Conservation (phyloP, 352 stramenopile species). For the Pythium chondricola region DNA sequence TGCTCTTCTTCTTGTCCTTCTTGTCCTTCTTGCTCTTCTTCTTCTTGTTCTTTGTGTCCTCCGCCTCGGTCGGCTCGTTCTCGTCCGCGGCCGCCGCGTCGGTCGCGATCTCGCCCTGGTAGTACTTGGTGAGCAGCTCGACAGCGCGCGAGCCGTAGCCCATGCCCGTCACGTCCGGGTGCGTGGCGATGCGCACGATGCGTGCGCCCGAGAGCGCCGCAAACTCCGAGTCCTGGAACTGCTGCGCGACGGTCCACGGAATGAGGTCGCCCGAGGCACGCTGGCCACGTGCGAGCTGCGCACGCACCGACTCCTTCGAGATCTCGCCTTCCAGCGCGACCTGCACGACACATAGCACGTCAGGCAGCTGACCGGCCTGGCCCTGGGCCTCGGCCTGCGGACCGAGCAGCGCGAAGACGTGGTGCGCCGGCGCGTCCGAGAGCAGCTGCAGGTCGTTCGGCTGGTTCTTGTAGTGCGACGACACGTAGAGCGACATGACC, state of each 20-base stretch:
- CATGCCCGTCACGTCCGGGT: slow-evolving; percentile 95
- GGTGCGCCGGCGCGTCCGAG: slow-evolving; percentile 96
- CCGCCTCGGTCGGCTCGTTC: slow-evolving; percentile 18
- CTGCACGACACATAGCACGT: slow-evolving; percentile 98
- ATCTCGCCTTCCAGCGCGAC: slow-evolving; percentile 97
- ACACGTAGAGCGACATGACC: slow-evolving; percentile 96
- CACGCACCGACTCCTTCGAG: slow-evolving; percentile 92
- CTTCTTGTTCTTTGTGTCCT: slow-evolving; percentile 21
- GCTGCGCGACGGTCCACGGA: slow-evolving; percentile 98
- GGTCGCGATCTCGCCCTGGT: slow-evolving; percentile 94
- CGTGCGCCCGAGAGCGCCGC: slow-evolving; percentile 94
- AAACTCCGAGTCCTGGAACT: slow-evolving; percentile 99
- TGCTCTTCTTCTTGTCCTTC: slow-evolving; percentile 14
- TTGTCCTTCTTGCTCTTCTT: slow-evolving; percentile 25
- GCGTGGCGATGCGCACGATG: slow-evolving; percentile 97
- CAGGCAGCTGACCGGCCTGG: slow-evolving; percentile 89
- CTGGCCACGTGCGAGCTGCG: slow-evolving; percentile 94
- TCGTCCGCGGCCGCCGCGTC: slow-evolving; percentile 25
- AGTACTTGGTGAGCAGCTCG: slow-evolving; percentile 96
- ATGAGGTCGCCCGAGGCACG: slow-evolving; percentile 97
- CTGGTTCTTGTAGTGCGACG: slow-evolving; percentile 99
- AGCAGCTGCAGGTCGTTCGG: slow-evolving; percentile 99
- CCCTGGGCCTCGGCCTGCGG: slow-evolving; percentile 89
- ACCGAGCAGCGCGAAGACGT: slow-evolving; percentile 97
- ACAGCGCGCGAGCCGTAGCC: slow-evolving; percentile 97